A percentile compares a stretch with the other conserved stretches of the same genome.
Conservation (phyloP, 768 basidiomycete species). For the Trametes elegans region DNA sequence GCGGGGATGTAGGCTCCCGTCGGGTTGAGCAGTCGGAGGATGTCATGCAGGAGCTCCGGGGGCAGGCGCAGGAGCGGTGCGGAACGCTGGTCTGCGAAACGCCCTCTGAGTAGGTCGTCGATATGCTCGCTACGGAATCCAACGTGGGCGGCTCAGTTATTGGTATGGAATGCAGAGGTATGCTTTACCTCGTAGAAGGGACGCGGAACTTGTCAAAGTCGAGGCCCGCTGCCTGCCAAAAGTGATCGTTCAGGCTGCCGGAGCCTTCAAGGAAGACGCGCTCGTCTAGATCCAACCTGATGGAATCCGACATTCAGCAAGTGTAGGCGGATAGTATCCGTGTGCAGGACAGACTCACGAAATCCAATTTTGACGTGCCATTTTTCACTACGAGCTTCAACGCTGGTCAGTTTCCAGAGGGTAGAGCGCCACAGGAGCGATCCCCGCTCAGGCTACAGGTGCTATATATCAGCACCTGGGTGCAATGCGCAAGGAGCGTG, state of each 20-base stretch:
- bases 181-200: neutral
- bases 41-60: constrained; percentile 13
- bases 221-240: neutral
- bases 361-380: neutral
- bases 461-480: neutral
- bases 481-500: neutral
- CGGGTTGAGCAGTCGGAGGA: neutral
- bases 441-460: no score
- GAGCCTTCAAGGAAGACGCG: neutral
- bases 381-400: neutral
- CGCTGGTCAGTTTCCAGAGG: no score
- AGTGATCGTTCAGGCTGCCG: neutral
- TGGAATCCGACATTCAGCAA: neutral
- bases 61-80: constrained; percentile 10
- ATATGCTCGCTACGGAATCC: neutral
- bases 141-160: neutral
- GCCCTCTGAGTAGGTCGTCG: neutral
- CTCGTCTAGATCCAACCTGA: constrained; percentile 7
- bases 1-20: neutral
- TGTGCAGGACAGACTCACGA: neutral
- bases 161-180: no score
- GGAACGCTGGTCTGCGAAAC: neutral
- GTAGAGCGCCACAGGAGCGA: no score
- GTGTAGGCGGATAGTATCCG: neutral
- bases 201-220: neutral